phyloP scores from a whole-genome alignment of 495 filamentous ascomycete species.

The Friedmanniomyces simplex region DNA sequence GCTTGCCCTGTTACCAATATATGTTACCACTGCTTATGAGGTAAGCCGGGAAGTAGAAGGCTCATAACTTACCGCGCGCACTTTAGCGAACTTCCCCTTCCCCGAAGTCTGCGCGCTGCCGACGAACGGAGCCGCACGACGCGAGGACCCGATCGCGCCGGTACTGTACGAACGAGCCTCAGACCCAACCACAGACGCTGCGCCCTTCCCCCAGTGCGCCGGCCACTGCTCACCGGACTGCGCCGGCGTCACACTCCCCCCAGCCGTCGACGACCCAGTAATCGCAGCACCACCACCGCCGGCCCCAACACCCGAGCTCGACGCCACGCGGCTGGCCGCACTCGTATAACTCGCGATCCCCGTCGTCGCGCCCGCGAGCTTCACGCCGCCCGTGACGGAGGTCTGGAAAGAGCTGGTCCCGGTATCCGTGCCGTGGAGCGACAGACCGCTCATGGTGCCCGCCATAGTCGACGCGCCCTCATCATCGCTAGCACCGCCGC shows the following conservation, averaged over 20 bases:
- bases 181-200: not conserved
- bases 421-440: not conserved
- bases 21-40: too few relatives aligned
- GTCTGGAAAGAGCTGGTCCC: not conserved
- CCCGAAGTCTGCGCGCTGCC: not conserved
- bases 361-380: not conserved
- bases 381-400: conserved; percentile 1
- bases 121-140: not conserved
- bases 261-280: not conserved
- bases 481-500: conserved; percentile 7
- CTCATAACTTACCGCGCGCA: not conserved
- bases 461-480: conserved; percentile 1
- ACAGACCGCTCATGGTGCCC: conserved; percentile 3
- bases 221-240: not conserved
- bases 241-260: not conserved
- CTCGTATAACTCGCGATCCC: not conserved
- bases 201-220: not conserved
- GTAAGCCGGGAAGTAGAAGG: not conserved
- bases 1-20: too few relatives aligned
- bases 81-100: conserved; percentile 1
- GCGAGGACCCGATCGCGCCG: not conserved
- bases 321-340: not conserved
- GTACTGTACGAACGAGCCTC: not conserved
- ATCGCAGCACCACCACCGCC: too few relatives aligned
- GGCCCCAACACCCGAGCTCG: not conserved